Evolutionary conservation across 2,329 filamentous ascomycete genomes (phyloP).

Genomic region (Arachnomyces sp.): DNA sequence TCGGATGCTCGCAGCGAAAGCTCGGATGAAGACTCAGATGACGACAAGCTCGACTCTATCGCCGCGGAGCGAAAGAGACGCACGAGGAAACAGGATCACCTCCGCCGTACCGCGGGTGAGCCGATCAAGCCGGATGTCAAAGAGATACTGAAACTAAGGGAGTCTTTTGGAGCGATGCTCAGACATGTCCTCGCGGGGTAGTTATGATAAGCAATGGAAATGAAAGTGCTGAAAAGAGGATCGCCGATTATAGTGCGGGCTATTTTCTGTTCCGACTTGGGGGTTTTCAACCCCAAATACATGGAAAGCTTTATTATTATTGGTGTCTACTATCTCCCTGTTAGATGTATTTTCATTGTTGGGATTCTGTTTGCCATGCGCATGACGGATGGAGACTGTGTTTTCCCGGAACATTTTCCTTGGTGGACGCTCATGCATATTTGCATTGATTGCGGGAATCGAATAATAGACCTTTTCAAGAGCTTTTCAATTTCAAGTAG

Average conservation of each 20-base stretch:
- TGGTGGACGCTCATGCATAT: too few species aligned
- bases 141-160: slow-evolving; percentile 72
- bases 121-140: slow-evolving; percentile 70
- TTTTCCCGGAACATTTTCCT: too few species aligned
- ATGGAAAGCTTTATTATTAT: background rate
- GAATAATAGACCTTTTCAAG: too few species aligned
- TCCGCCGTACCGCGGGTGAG: slow-evolving; percentile 75
- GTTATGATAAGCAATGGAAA: slow-evolving; percentile 1
- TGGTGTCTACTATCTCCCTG: background rate
- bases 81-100: slow-evolving; percentile 67
- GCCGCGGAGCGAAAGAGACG: slow-evolving; percentile 74
- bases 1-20: slow-evolving; percentile 64
- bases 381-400: too few species aligned
- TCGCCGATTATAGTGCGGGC: too few species aligned
- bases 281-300: too few species aligned
- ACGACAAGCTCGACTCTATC: slow-evolving; percentile 80
- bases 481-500: too few species aligned
- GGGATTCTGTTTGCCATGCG: too few species aligned
- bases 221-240: too few species aligned
- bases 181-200: slow-evolving; percentile 72
- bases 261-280: too few species aligned
- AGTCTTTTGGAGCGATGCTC: slow-evolving; percentile 75
- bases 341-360: too few species aligned
- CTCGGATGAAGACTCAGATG: slow-evolving; percentile 58
- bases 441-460: too few species aligned